Evolutionary conservation across 345 rosid species (phyloP).

Genomic region (Aquilaria malaccensis): DNA sequence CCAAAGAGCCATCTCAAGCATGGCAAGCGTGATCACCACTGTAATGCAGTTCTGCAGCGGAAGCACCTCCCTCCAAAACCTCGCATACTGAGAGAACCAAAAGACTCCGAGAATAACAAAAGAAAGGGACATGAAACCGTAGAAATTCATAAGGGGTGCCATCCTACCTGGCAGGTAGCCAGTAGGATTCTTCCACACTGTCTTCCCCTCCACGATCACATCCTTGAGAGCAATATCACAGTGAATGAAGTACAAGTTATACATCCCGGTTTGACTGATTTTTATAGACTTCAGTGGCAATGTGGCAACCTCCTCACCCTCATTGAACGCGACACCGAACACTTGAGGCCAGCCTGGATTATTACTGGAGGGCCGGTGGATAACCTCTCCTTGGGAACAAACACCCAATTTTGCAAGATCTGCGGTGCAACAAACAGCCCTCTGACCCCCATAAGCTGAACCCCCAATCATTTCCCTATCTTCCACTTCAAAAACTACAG

Average conservation of each 20-base stretch:
- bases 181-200: slow-evolving; percentile 87
- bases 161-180: slow-evolving; percentile 95
- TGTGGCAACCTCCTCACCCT: slow-evolving; percentile 37
- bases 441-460: slow-evolving; percentile 96
- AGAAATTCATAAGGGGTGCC: slow-evolving; percentile 94
- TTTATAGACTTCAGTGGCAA: slow-evolving; percentile 50
- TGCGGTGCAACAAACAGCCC: slow-evolving; percentile 87
- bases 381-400: slow-evolving; percentile 68
- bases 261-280: slow-evolving; percentile 84
- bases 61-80: slow-evolving; percentile 90
- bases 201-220: slow-evolving; percentile 69
- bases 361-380: slow-evolving; percentile 62
- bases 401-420: slow-evolving; percentile 88
- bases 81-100: slow-evolving; percentile 95
- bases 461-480: slow-evolving; percentile 89
- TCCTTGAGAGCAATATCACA: slow-evolving; percentile 68
- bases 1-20: slow-evolving; percentile 99
- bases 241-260: slow-evolving; percentile 84
- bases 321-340: slow-evolving; percentile 48
- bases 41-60: slow-evolving; percentile 87
- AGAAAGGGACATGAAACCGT: slow-evolving; percentile 82
- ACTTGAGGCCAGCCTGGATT: slow-evolving; percentile 73
- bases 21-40: slow-evolving; percentile 75
- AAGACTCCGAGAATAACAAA: slow-evolving; percentile 76
- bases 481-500: slow-evolving; percentile 71